phyloP scores from a whole-genome alignment of 805 yeast species.

The Metschnikowia henanensis region DNA sequence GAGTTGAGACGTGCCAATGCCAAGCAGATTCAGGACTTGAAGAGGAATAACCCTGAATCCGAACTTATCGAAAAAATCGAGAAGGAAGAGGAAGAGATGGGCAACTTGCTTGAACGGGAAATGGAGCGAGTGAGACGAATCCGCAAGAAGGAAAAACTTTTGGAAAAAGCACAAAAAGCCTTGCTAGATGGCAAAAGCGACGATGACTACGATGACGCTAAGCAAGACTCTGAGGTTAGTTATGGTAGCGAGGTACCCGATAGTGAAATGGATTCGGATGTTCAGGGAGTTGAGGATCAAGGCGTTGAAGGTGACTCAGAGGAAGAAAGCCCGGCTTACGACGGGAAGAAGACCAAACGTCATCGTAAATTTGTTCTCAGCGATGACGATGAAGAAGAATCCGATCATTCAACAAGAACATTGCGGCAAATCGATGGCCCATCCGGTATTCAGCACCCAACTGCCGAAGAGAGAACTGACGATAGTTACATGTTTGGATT shows the following conservation, averaged over 20 bases:
- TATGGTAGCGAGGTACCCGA: conserved; percentile 24
- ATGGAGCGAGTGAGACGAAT: conserved; percentile 48
- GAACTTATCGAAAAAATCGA: conserved; percentile 37
- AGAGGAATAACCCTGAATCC: conserved; percentile 22
- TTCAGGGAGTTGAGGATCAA: background rate
- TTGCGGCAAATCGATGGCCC: too few species aligned
- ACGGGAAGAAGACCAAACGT: conserved; percentile 8
- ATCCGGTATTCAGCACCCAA: conserved; percentile 10
- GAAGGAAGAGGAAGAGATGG: conserved; percentile 45
- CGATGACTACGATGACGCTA: conserved; percentile 16
- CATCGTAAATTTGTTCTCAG: conserved; percentile 12
- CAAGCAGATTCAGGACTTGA: conserved; percentile 38
- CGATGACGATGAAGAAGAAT: conserved; percentile 22
- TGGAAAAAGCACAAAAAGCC: conserved; percentile 38
- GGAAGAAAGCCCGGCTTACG: conserved; percentile 10
- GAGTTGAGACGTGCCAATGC: conserved; percentile 44
- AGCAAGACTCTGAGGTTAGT: background rate
- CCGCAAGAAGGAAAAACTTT: conserved; percentile 41
- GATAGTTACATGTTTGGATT: conserved; percentile 22
- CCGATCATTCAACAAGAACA: too few species aligned
- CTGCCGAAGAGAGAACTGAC: conserved; percentile 16
- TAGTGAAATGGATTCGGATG: conserved; percentile 12
- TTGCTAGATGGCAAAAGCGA: conserved; percentile 20
- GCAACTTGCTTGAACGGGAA: conserved; percentile 48
- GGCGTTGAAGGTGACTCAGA: conserved; percentile 17